These are phyloP conservation scores for Periconia digitata DNA, from an alignment of 2,329 filamentous ascomycete species.

Conservation along the genomic window DNA sequence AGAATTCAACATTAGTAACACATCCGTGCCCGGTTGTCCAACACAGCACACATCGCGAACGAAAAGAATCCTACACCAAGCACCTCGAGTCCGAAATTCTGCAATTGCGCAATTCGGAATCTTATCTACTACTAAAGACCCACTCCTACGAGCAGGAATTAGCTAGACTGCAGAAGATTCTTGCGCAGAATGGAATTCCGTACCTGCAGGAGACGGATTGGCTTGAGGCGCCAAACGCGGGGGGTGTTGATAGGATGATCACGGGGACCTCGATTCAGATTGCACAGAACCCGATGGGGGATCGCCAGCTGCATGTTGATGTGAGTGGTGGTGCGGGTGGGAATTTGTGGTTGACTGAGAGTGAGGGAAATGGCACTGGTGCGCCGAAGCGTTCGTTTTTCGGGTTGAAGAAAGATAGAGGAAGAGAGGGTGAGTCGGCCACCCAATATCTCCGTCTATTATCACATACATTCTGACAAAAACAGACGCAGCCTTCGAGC, in stretches of 20 bases:
- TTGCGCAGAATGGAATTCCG: constrained; percentile 19
- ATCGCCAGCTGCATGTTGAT: constrained; percentile 11
- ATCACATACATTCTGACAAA: neutral
- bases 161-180: constrained; percentile 14
- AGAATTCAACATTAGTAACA: neutral
- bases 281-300: constrained; percentile 7
- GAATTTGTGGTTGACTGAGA: constrained; percentile 13
- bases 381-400: constrained; percentile 10
- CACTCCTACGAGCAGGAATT: constrained; percentile 22
- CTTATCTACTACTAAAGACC: constrained; percentile 22
- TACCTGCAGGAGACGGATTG: constrained; percentile 9
- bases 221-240: neutral
- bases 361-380: constrained; percentile 5
- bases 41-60: constrained; percentile 25
- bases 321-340: neutral
- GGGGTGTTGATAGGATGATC: neutral
- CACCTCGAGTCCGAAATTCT: constrained; percentile 26
- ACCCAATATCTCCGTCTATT: neutral
- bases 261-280: neutral
- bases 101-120: constrained; percentile 26
- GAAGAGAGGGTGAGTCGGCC: neutral
- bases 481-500: neutral
- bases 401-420: neutral
- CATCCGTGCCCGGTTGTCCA: neutral
- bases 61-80: constrained; percentile 29